phyloP scores from a whole-genome alignment of 2,329 filamentous ascomycete genomes.

The Diplodia scrobiculata region DNA sequence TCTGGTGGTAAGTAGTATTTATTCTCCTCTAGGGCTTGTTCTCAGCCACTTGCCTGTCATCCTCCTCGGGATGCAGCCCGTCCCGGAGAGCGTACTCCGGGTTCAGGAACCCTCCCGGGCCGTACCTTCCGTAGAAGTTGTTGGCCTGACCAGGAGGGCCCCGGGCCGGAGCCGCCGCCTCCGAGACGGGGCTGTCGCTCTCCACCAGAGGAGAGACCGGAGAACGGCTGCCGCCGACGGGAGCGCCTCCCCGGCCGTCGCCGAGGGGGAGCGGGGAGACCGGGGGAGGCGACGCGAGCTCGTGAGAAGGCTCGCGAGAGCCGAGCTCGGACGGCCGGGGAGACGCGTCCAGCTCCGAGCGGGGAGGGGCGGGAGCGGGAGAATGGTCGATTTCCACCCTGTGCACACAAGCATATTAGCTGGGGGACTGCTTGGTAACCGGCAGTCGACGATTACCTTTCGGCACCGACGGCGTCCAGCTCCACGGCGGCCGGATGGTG shows the following conservation, averaged over 20 bases:
- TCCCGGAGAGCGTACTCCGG: conserved; percentile 16
- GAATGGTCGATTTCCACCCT: neutral
- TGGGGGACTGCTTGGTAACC: neutral
- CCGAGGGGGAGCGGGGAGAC: neutral
- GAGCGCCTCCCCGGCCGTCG: neutral
- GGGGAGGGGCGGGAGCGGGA: neutral
- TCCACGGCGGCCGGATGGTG: neutral
- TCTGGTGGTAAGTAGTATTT: neutral
- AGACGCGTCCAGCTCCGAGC: neutral
- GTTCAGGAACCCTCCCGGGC: conserved; percentile 3
- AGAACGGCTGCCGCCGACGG: neutral
- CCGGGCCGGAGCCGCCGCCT: neutral
- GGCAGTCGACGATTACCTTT: neutral
- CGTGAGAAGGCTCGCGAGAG: neutral
- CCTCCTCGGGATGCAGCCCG: neutral
- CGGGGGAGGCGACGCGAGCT: neutral
- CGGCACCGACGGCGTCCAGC: neutral
- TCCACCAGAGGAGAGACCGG: neutral
- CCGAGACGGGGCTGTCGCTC: neutral
- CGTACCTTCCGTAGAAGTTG: neutral
- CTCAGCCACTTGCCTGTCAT: neutral
- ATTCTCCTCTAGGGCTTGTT: neutral
- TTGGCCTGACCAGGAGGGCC: too few species aligned
- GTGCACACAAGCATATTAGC: neutral
- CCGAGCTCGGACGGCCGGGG: neutral